Base-by-base conservation (phyloP, 1,139 yeast species). In the Nakaseomyces kungkrabaensis region DNA sequence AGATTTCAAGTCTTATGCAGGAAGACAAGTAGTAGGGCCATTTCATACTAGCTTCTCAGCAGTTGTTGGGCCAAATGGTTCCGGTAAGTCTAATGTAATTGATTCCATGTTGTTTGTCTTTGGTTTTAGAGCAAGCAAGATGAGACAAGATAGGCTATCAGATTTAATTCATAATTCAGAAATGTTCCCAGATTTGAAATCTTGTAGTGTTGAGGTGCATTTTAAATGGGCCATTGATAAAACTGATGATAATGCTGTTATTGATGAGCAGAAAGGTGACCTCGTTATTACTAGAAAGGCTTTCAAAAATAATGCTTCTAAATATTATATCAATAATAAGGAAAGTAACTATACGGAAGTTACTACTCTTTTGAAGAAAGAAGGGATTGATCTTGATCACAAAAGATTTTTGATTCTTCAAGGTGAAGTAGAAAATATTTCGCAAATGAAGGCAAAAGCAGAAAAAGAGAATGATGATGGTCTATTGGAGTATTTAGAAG, bases 1-100 rank as follows among this genome's bases (percentile, higher is more conserved):
- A 4, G 85, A 94, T 63, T 94, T 92, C 76, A 94, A 94, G 63
- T 89, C 97, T 0, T 94, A 94, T 65, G 97, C 97, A 0, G 98
- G 98, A 0, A 71, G 76, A n/a, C 97, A 92, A 68, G 79, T 79
- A 8, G 86, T 94, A 52, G 99, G 99, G 0, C 98, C 99, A 0
- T 94, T 94, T 67, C 85, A 92, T 64, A 72, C 89, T 43, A 87
- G 95, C 2, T 94, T 94, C 64, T 87, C 96, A 7, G 97, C 99
- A 0, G 95, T 94, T 8, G 97, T 94, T n/a, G 99, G 99, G 0
- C 98, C 98, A 4, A 94, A 94, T 66, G 99, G 99, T 32, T 86
- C 96, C 40, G 98, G 98, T 7, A 92, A 92, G 68, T 90, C 97
- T 10, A 94, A 94, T 64, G 98, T 94, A 38, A 94, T 94, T 56